Evolutionary conservation across 345 rosid species (phyloP).

Genomic region (Gossypium longicalyx): DNA sequence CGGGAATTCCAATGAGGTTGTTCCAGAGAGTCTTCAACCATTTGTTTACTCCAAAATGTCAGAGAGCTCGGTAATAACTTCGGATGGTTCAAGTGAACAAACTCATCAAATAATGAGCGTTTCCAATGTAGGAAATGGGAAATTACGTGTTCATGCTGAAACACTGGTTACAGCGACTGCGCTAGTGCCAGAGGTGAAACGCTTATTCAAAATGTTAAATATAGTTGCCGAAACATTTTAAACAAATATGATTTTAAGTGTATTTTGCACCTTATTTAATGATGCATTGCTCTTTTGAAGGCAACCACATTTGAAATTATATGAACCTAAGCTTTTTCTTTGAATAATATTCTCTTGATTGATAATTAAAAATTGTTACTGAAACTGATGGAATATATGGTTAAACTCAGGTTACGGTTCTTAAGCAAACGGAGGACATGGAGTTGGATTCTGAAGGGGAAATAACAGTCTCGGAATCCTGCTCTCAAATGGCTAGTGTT

Average conservation of each 20-base stretch:
- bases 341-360: slow-evolving; percentile 4
- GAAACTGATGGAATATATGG: slow-evolving; percentile 25
- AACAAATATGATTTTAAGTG: background rate
- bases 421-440: slow-evolving; percentile 21
- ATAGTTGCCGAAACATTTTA: slow-evolving; percentile 7
- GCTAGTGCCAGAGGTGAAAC: slow-evolving; percentile 33
- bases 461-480: slow-evolving; percentile 18
- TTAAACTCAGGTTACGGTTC: slow-evolving; percentile 36
- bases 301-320: background rate
- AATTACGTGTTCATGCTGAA: slow-evolving; percentile 24
- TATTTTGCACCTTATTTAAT: slow-evolving; percentile 6
- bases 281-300: background rate
- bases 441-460: slow-evolving; percentile 21
- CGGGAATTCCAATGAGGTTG: slow-evolving; percentile 27
- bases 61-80: slow-evolving; percentile 24
- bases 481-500: slow-evolving; percentile 18
- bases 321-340: background rate
- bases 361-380: slow-evolving; percentile 13
- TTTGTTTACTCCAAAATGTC: slow-evolving; percentile 29
- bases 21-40: slow-evolving; percentile 26
- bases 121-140: slow-evolving; percentile 32
- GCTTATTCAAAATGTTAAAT: slow-evolving; percentile 10
- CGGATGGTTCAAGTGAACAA: slow-evolving; percentile 30
- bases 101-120: slow-evolving; percentile 28
- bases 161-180: slow-evolving; percentile 22